Evolutionary conservation across 345 rosid genomes (phyloP).

Genomic region (Rhizophora apiculata): DNA sequence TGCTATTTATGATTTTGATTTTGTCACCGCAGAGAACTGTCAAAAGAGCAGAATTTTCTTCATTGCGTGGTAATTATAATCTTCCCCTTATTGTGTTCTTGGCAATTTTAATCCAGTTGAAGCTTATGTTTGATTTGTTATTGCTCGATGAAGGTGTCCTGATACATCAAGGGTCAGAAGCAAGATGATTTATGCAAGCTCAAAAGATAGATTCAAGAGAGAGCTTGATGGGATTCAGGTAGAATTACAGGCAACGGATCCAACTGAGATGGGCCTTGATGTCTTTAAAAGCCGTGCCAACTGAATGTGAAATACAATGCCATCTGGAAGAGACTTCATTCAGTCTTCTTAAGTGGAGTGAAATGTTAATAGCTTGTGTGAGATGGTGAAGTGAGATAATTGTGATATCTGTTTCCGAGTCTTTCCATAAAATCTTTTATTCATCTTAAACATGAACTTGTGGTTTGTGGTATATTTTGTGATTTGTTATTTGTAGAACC

Average conservation of each 20-base stretch:
- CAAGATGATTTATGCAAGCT: constrained; percentile 27
- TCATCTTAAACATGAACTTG: constrained; percentile 9
- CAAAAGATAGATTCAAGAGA: constrained; percentile 22
- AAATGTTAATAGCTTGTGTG: background rate
- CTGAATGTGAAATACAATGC: constrained; percentile 14
- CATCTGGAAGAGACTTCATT: background rate
- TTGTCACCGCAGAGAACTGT: constrained; percentile 25
- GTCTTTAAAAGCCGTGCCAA: constrained; percentile 26
- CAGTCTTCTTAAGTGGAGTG: constrained; percentile 7
- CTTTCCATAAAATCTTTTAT: constrained; percentile 17
- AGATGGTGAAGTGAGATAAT: constrained; percentile 6
- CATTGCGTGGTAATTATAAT: constrained; percentile 18
- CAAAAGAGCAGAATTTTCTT: constrained; percentile 28
- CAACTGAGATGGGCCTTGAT: constrained; percentile 30
- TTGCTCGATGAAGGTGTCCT: constrained; percentile 16
- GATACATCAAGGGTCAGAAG: constrained; percentile 28
- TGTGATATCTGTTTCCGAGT: constrained; percentile 17
- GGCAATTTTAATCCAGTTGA: background rate
- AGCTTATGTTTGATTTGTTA: background rate
- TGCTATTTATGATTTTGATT: constrained; percentile 23
- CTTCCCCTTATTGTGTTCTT: background rate
- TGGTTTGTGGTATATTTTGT: constrained; percentile 19
- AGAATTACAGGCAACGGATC: constrained; percentile 29
- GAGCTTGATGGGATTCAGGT: constrained; percentile 28
- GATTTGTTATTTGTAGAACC: constrained; percentile 36